These are phyloP conservation scores for Rhizopus delemar DNA, from an alignment of 371 early-diverging fungal species.

Conservation along the genomic window DNA sequence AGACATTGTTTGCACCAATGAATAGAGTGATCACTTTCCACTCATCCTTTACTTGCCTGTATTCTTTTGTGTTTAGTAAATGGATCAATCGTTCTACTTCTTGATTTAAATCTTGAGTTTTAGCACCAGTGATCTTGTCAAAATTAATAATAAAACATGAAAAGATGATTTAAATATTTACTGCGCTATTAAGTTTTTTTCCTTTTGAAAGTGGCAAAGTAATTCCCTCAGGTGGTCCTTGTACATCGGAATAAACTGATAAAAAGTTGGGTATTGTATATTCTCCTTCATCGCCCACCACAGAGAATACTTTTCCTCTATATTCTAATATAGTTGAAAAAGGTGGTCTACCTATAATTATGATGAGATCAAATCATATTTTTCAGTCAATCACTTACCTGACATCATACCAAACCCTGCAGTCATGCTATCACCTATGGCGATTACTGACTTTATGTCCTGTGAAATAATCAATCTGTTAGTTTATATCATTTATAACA, in stretches of 20 bases:
- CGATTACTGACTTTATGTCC: conserved; percentile 68
- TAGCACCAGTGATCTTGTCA: conserved; percentile 58
- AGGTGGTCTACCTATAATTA: conserved; percentile 48
- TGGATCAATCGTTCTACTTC: conserved; percentile 34
- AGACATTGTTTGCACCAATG: conserved; percentile 73
- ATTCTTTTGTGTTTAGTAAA: conserved; percentile 19
- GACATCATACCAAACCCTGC: conserved; percentile 68
- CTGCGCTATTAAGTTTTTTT: conserved; percentile 65
- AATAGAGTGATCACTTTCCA: conserved; percentile 71
- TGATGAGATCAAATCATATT: neutral
- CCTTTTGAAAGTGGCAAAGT: conserved; percentile 56
- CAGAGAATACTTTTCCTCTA: conserved; percentile 63
- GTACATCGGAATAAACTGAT: conserved; percentile 33
- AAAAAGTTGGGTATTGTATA: conserved; percentile 63
- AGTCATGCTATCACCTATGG: conserved; percentile 72
- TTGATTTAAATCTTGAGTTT: conserved; percentile 37
- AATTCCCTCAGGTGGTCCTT: conserved; percentile 58
- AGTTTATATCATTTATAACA: no score
- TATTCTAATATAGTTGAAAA: conserved; percentile 58
- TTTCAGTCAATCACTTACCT: conserved; percentile 23
- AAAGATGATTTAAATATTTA: conserved; percentile 28
- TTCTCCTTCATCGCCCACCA: conserved; percentile 61
- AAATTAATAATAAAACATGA: no score
- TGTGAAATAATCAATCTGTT: conserved; percentile 11
- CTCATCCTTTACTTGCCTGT: conserved; percentile 40